Evolutionary conservation across 768 basidiomycete genomes (phyloP).

Genomic region (Rickenella mellea): DNA sequence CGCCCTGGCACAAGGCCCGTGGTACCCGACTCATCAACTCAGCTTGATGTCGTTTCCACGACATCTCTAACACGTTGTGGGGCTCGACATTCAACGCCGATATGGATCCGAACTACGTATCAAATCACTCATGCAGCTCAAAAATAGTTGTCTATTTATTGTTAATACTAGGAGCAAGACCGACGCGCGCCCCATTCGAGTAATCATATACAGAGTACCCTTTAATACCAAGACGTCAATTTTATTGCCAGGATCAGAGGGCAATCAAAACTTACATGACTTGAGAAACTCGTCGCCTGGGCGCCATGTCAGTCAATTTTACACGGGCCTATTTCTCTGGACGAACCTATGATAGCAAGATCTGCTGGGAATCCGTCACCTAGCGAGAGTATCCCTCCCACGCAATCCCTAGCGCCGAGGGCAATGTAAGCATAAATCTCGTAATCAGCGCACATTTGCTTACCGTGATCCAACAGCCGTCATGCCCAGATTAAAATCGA

Average conservation of each 20-base stretch:
- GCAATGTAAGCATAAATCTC: neutral
- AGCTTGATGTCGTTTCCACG: too few species aligned
- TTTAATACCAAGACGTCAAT: constrained; percentile 14
- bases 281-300: constrained; percentile 55
- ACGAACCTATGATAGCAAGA: constrained; percentile 48
- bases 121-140: too few species aligned
- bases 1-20: too few species aligned
- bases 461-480: constrained; percentile 20
- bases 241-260: neutral
- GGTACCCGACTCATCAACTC: too few species aligned
- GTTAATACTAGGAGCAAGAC: constrained; percentile 48
- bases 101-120: too few species aligned
- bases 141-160: constrained; percentile 24
- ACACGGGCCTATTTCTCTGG: neutral
- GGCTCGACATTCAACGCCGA: too few species aligned
- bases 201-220: constrained; percentile 60
- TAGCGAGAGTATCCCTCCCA: constrained; percentile 44
- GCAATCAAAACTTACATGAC: constrained; percentile 37
- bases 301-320: constrained; percentile 1
- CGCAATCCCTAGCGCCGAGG: constrained; percentile 33
- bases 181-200: constrained; percentile 40
- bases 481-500: constrained; percentile 49
- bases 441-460: constrained; percentile 10
- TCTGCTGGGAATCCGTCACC: constrained; percentile 36
- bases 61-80: too few species aligned